phyloP scores from a whole-genome alignment of 2,329 filamentous ascomycete genomes.

The Trichoderma asperellum region DNA sequence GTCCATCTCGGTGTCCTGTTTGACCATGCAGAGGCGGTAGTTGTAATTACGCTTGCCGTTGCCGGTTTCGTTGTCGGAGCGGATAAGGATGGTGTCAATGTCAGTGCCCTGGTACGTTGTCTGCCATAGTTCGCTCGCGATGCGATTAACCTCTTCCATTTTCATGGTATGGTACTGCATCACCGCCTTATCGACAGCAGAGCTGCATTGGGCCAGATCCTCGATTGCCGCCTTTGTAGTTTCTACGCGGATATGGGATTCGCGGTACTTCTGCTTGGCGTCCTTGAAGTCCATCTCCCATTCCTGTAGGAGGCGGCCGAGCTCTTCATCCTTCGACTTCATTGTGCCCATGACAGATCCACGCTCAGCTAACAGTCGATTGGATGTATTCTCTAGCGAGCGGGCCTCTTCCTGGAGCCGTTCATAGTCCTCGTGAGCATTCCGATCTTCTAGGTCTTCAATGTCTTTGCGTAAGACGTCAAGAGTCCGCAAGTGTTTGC shows the following conservation, averaged over 20 bases:
- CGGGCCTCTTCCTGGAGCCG: slow-evolving; percentile 72
- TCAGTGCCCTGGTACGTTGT: slow-evolving; percentile 96
- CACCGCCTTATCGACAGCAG: slow-evolving; percentile 90
- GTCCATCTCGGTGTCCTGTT: slow-evolving; percentile 97
- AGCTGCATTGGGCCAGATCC: slow-evolving; percentile 80
- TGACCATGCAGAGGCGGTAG: slow-evolving; percentile 97
- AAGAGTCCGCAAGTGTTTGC: slow-evolving; percentile 72
- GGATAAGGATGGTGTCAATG: slow-evolving; percentile 94
- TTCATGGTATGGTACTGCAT: slow-evolving; percentile 96
- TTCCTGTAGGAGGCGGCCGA: slow-evolving; percentile 72
- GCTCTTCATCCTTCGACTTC: slow-evolving; percentile 82
- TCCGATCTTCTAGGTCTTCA: slow-evolving; percentile 71
- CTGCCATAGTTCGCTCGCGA: slow-evolving; percentile 95
- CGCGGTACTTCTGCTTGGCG: slow-evolving; percentile 78
- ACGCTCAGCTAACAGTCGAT: slow-evolving; percentile 71
- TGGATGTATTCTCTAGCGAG: slow-evolving; percentile 68
- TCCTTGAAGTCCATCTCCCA: slow-evolving; percentile 88
- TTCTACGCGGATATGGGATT: slow-evolving; percentile 85
- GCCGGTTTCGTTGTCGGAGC: slow-evolving; percentile 80
- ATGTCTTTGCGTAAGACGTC: slow-evolving; percentile 72
- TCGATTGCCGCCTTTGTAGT: slow-evolving; percentile 93
- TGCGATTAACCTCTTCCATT: slow-evolving; percentile 97
- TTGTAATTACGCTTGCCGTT: slow-evolving; percentile 85
- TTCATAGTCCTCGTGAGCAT: slow-evolving; percentile 81
- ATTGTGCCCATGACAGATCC: slow-evolving; percentile 76